These are phyloP conservation scores for Xerocomellus chrysenteron DNA, from an alignment of 768 basidiomycete species.

Conservation along the genomic window DNA sequence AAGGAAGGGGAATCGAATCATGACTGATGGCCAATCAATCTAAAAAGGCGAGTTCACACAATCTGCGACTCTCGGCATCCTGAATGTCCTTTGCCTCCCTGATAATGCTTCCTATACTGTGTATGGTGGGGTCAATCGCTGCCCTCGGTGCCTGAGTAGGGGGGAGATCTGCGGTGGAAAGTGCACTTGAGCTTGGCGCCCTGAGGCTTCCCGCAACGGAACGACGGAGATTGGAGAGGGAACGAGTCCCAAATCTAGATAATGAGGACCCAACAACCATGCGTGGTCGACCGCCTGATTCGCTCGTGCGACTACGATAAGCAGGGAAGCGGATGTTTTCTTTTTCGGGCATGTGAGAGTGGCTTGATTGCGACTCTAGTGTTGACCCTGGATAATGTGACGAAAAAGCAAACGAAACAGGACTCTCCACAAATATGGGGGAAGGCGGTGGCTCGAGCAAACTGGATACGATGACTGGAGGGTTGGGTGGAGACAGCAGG, in stretches of 20 bases:
- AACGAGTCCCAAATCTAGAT: conserved; percentile 35
- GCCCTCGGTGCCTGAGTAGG: conserved; percentile 34
- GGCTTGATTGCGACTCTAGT: conserved; percentile 12
- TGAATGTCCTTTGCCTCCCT: conserved; percentile 51
- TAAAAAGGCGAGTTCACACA: conserved; percentile 74
- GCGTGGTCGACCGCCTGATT: conserved; percentile 17
- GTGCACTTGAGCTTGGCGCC: conserved; percentile 18
- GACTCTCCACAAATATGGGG: conserved; percentile 20
- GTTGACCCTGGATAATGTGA: conserved; percentile 17
- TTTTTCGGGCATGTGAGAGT: conserved; percentile 12
- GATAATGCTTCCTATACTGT: conserved; percentile 57
- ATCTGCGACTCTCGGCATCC: conserved; percentile 66
- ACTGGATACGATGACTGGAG: conserved; percentile 23
- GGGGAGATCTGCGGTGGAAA: conserved; percentile 33
- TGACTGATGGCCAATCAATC: conserved; percentile 22
- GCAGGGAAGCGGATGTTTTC: neutral
- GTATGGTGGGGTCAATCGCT: conserved; percentile 57
- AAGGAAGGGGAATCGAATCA: neutral
- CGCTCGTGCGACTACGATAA: conserved; percentile 20
- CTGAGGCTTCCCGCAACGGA: conserved; percentile 38
- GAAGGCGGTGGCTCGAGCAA: conserved; percentile 5
- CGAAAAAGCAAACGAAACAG: conserved; percentile 25
- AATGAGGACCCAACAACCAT: conserved; percentile 7
- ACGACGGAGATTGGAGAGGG: conserved; percentile 46
- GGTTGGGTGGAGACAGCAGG: neutral